phyloP scores from a whole-genome alignment of 768 basidiomycete genomes.

The Infundibulicybe gibba region DNA sequence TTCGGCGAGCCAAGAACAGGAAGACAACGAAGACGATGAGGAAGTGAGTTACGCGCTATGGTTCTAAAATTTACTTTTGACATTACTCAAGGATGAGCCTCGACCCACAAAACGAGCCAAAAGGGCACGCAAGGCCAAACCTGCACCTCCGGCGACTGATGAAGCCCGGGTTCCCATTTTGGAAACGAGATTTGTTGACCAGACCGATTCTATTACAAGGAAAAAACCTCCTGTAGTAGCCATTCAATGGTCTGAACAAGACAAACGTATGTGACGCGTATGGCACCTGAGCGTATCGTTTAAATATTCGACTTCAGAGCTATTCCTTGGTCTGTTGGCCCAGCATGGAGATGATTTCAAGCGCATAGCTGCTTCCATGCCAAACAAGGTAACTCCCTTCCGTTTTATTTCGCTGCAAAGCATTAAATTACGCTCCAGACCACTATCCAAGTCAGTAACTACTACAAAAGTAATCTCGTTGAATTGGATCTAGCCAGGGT shows the following conservation, averaged over 20 bases:
- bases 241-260: slow-evolving; percentile 61
- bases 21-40: slow-evolving; percentile 12
- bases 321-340: slow-evolving; percentile 54
- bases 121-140: slow-evolving; percentile 37
- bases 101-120: slow-evolving; percentile 36
- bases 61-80: not conserved
- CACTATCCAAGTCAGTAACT: slow-evolving; percentile 50
- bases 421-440: slow-evolving; percentile 33
- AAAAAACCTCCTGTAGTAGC: slow-evolving; percentile 14
- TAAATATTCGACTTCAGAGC: slow-evolving; percentile 21
- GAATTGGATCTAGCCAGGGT: slow-evolving; percentile 37
- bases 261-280: slow-evolving; percentile 46
- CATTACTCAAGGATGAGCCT: slow-evolving; percentile 19
- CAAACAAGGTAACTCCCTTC: slow-evolving; percentile 45
- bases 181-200: slow-evolving; percentile 21
- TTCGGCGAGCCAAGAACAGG: slow-evolving; percentile 6
- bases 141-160: slow-evolving; percentile 34
- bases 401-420: not conserved
- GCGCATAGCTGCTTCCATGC: slow-evolving; percentile 66
- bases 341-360: slow-evolving; percentile 66
- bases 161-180: slow-evolving; percentile 24
- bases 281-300: not conserved
- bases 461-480: slow-evolving; percentile 39
- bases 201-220: slow-evolving; percentile 19
- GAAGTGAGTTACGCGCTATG: slow-evolving; percentile 16